Conservation (phyloP, 495 filamentous ascomycete genomes). For the Massariosphaeria phaeospora region DNA sequence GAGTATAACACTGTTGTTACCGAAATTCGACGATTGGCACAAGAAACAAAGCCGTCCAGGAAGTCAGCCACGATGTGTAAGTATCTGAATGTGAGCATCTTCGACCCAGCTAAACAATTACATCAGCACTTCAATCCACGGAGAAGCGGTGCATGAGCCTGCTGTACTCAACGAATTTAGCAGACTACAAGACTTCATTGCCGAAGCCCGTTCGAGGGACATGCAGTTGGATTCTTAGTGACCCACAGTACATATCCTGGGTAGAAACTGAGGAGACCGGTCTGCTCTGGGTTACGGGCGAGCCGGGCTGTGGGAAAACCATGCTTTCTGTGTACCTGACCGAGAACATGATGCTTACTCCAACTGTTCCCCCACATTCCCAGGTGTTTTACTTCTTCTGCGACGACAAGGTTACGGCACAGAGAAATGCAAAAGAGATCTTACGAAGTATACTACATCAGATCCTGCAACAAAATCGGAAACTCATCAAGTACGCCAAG, state of each 20-base stretch:
- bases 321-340: conserved; percentile 24
- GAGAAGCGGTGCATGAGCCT: conserved; percentile 21
- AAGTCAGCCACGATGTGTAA: conserved; percentile 12
- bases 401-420: conserved; percentile 17
- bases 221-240: conserved; percentile 23
- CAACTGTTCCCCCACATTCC: not conserved
- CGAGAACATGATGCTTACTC: conserved; percentile 6
- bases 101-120: not conserved
- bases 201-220: conserved; percentile 16
- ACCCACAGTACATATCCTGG: conserved; percentile 22
- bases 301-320: conserved; percentile 28
- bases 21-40: conserved; percentile 3
- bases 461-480: conserved; percentile 20
- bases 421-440: conserved; percentile 16
- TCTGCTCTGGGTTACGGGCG: conserved; percentile 31
- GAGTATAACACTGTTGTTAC: conserved; percentile 7
- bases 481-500: conserved; percentile 22
- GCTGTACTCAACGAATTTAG: conserved; percentile 13
- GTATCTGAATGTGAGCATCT: conserved; percentile 2
- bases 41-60: conserved; percentile 1
- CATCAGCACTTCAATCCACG: no score
- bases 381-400: conserved; percentile 30
- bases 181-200: conserved; percentile 18
- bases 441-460: conserved; percentile 25
- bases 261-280: conserved; percentile 8